Evolutionary conservation across 805 yeast species (phyloP), one percentile per base, ranked within the genome.

Genomic region (Nakazawaea pomicola): DNA sequence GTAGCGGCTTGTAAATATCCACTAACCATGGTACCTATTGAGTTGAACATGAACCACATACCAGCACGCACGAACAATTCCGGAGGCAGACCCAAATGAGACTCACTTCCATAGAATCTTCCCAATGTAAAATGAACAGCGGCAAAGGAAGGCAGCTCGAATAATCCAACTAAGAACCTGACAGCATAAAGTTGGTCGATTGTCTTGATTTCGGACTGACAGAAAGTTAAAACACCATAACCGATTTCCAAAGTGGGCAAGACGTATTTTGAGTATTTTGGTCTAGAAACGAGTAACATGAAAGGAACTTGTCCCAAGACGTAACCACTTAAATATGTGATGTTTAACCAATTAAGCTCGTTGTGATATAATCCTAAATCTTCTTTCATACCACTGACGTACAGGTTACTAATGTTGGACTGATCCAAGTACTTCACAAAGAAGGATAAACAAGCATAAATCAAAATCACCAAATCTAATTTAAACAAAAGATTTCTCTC

Each of bases 101-200:
- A n/a, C 41, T 65, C 65, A 42, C 74, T 60, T 51, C 65, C 65
- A 55, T 72, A 72, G 67, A 70, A 75, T 11, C 73, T 64, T 10
- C 81, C 83, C 49, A 65, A 58, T 36, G 75, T 57, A 46, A 73
- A 76, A 47, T 76, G 81, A 41, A 76, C 62, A 15, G 77, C 79
- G 11, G 84, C 79, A 60, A 73, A 64, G 51, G 65, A 70, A 16
- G 79, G 76, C 3, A 82, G 71, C 52, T 83, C 88, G 52, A 78
- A 76, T 1, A 74, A 72, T 29, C 82, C 86, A 44, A 41, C 11
- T 6, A 43, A 18, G 21, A 29, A 24, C 28, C 46, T 27, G 8
- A 43, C 14, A 7, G 38, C 43, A 33, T 38, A 27, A 39, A 43
- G 33, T 21, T 43, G 46, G 15, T 34, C 24, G 11, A 43, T 43